Evolutionary conservation across 2,329 filamentous ascomycete species (phyloP).

Genomic region (Aspergillus jensenii): DNA sequence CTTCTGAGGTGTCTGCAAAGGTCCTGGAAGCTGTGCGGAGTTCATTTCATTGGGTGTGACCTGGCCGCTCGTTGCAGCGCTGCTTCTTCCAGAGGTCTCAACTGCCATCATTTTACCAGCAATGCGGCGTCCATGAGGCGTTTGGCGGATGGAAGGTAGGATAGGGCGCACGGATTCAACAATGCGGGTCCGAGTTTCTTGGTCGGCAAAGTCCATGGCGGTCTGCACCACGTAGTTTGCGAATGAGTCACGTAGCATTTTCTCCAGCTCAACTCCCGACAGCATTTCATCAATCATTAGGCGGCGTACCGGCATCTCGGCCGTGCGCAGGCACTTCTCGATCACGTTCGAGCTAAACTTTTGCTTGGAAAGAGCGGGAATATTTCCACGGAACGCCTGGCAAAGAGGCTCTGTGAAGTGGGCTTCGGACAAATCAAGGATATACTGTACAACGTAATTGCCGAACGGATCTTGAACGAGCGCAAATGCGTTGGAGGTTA

Average conservation of each 20-base stretch:
- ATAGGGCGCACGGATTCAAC: conserved; percentile 84
- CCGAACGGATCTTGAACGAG: conserved; percentile 96
- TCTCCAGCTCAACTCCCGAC: conserved; percentile 73
- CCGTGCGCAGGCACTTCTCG: conserved; percentile 90
- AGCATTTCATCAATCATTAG: conserved; percentile 83
- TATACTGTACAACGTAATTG: conserved; percentile 99
- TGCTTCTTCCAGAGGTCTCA: conserved; percentile 45
- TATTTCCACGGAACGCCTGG: conserved; percentile 71
- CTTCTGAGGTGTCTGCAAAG: conserved; percentile 28
- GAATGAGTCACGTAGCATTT: conserved; percentile 85
- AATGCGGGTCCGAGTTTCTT: conserved; percentile 69
- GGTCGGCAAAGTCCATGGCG: conserved; percentile 80
- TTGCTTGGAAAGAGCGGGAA: conserved; percentile 76
- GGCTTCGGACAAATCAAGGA: conserved; percentile 87
- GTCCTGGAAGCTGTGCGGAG: conserved; percentile 35
- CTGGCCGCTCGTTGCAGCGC: conserved; percentile 39
- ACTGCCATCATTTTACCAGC: conserved; percentile 75
- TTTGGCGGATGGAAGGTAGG: conserved; percentile 79
- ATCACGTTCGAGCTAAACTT: conserved; percentile 99
- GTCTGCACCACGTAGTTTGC: conserved; percentile 99
- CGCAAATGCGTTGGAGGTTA: conserved; percentile 82
- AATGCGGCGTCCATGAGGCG: conserved; percentile 91
- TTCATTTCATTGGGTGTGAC: conserved; percentile 41
- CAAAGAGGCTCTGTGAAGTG: conserved; percentile 88
- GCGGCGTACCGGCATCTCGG: conserved; percentile 71